Conservation (phyloP, 345 rosid species). For the Jatropha curcas region DNA sequence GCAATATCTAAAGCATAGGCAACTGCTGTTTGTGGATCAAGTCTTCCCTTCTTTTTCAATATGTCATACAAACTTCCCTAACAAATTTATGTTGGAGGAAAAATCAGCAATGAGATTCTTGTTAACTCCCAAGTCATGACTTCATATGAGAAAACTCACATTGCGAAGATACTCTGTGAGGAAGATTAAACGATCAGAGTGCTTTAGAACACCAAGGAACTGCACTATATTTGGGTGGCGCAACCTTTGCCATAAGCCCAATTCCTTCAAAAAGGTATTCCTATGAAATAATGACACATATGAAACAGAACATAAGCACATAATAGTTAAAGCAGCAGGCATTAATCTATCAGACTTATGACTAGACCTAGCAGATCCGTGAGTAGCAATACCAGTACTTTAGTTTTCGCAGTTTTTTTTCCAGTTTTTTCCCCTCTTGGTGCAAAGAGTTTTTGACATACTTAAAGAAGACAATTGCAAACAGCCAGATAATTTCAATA, state of each 20-base stretch:
- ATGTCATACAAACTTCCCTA: constrained; percentile 67
- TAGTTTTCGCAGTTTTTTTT: background rate
- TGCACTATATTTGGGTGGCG: constrained; percentile 74
- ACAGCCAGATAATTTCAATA: background rate
- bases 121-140: background rate
- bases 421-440: background rate
- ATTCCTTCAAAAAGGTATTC: constrained; percentile 51
- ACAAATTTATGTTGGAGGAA: constrained; percentile 14
- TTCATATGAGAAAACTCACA: constrained; percentile 34
- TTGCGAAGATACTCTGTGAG: constrained; percentile 62
- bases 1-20: constrained; percentile 66
- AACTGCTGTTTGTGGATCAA: constrained; percentile 52
- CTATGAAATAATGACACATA: constrained; percentile 24
- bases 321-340: constrained; percentile 9
- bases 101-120: constrained; percentile 16
- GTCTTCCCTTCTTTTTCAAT: constrained; percentile 51
- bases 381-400: background rate
- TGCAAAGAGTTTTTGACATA: background rate
- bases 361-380: background rate
- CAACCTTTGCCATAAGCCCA: constrained; percentile 62
- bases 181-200: constrained; percentile 55
- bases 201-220: constrained; percentile 67
- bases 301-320: constrained; percentile 1
- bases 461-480: background rate
- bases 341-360: background rate